Conservation (phyloP, 2,329 filamentous ascomycete species). For the Ascomycota sp. region DNA sequence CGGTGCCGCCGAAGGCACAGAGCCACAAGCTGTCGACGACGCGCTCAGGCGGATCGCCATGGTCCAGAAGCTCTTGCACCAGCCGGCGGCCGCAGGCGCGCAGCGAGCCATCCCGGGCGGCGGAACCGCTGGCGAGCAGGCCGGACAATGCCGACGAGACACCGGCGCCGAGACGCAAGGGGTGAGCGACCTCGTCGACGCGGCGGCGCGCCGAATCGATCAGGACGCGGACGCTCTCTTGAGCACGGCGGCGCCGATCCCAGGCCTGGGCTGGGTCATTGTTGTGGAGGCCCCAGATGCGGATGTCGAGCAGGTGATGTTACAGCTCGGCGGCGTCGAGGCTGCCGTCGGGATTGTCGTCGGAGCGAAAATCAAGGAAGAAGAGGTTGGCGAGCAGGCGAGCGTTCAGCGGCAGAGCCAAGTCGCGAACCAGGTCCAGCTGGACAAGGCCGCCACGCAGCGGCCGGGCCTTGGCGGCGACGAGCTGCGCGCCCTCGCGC, state of each 20-base stretch:
- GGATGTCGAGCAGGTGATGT: slow-evolving; percentile 19
- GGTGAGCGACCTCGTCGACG: slow-evolving; percentile 14
- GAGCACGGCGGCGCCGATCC: slow-evolving; percentile 21
- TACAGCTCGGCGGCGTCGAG: slow-evolving; percentile 21
- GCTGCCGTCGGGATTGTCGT: slow-evolving; percentile 28
- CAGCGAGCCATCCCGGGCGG: slow-evolving; percentile 15
- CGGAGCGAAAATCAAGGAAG: slow-evolving; percentile 35
- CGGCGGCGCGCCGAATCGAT: slow-evolving; percentile 18
- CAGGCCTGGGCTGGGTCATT: slow-evolving; percentile 24
- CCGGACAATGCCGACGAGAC: slow-evolving; percentile 10
- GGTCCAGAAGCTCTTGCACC: slow-evolving; percentile 15
- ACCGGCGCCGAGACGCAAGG: slow-evolving; percentile 12
- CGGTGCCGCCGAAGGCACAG: slow-evolving; percentile 19
- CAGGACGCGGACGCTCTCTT: slow-evolving; percentile 16
- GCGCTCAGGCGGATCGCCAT: slow-evolving; percentile 12
- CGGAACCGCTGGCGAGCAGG: slow-evolving; percentile 7
- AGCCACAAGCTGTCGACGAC: slow-evolving; percentile 18
- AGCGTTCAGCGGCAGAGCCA: slow-evolving; percentile 37
- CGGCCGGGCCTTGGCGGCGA: slow-evolving; percentile 16
- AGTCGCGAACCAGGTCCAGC: slow-evolving; percentile 25
- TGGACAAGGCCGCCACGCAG: slow-evolving; percentile 16
- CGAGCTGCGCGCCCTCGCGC: slow-evolving; percentile 16
- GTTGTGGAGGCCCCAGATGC: slow-evolving; percentile 25
- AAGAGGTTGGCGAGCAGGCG: slow-evolving; percentile 34
- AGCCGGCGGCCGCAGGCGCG: slow-evolving; percentile 18